phyloP scores from a whole-genome alignment of 805 yeast genomes.

The Lipomyces yamadae region DNA sequence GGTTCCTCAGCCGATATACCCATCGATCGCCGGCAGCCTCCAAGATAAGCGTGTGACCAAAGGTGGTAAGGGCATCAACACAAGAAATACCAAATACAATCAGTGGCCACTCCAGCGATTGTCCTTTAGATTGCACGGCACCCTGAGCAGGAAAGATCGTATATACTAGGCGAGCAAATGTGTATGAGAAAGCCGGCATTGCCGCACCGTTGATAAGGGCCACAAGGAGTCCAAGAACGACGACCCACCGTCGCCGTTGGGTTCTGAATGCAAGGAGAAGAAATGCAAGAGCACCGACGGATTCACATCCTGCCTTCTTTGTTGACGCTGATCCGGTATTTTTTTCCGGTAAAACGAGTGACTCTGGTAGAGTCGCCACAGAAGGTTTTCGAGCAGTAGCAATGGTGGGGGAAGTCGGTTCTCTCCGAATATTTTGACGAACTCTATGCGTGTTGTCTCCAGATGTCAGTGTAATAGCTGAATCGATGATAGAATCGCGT shows the following conservation, averaged over 20 bases:
- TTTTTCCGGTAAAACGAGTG: background rate
- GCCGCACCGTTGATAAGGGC: conserved; percentile 64
- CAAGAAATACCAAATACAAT: conserved; percentile 66
- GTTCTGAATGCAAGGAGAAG: conserved; percentile 5
- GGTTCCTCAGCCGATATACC: conserved; percentile 59
- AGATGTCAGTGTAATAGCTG: background rate
- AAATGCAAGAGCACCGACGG: background rate
- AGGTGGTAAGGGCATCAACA: conserved; percentile 63
- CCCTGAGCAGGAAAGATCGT: conserved; percentile 59
- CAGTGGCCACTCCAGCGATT: conserved; percentile 64
- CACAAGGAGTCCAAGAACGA: conserved; percentile 57
- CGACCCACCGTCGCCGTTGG: conserved; percentile 15
- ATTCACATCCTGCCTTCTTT: background rate
- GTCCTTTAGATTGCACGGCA: conserved; percentile 19
- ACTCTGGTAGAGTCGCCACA: background rate
- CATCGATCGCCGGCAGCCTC: conserved; percentile 70
- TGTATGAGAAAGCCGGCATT: conserved; percentile 78
- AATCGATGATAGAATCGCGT: background rate
- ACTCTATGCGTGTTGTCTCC: background rate
- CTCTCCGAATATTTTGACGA: background rate
- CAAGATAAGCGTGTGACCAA: conserved; percentile 56
- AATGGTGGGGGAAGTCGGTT: background rate
- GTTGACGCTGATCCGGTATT: background rate
- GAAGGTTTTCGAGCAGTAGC: background rate
- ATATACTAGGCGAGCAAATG: conserved; percentile 69